Evolutionary conservation across 768 basidiomycete species (phyloP), one percentile per base, ranked within the genome.

Genomic region (Termitomyces eurrhizus): DNA sequence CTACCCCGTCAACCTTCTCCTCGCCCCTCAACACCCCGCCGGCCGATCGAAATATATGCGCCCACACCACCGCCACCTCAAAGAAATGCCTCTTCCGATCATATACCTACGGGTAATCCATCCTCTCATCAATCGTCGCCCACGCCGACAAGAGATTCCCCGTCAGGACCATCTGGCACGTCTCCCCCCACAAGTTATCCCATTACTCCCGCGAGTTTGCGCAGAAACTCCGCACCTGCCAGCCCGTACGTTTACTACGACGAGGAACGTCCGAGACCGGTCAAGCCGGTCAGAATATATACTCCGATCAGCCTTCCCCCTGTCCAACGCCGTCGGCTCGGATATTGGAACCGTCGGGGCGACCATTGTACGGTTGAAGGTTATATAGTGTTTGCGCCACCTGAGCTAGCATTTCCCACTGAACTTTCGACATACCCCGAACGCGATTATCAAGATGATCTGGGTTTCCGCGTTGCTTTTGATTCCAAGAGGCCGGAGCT

Each of bases 311-410:
- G 36, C 59, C 72, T 72, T 49, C 75, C 74, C 13, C 61, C 70
- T 18, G 59, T 57, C 56, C 72, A 36, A 67, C 62, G 61, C 24
- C 55, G 48, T 18, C 74, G 77, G 60, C 56, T 76, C 9, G 90
- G 89, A 1, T 84, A 75, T 64, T 92, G 90, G 90, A 92, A 92
- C 64, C 68, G 80, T n/a, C 83, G 89, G 1, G 90, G 90, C 0
- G 90, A 92, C 68, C 83, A 89, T 64, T 78, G 88, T 53, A 87
- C 85, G 24, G 56, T 69, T 24, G 72, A 75, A 21, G 78, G 79
- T 51, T 86, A 74, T 65, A 76, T 90, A 63, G 88, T 92, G 35
- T 90, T 86, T 58, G 88, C 87, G 8, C 90, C 90, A 1, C 71
- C 69, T 0, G 71, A 77, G 8, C 69, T 72, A 50, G 78, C 80